Evolutionary conservation across 2,329 filamentous ascomycete species (phyloP), one percentile per base, ranked within the genome.

Genomic region (Piedraia hortae): DNA sequence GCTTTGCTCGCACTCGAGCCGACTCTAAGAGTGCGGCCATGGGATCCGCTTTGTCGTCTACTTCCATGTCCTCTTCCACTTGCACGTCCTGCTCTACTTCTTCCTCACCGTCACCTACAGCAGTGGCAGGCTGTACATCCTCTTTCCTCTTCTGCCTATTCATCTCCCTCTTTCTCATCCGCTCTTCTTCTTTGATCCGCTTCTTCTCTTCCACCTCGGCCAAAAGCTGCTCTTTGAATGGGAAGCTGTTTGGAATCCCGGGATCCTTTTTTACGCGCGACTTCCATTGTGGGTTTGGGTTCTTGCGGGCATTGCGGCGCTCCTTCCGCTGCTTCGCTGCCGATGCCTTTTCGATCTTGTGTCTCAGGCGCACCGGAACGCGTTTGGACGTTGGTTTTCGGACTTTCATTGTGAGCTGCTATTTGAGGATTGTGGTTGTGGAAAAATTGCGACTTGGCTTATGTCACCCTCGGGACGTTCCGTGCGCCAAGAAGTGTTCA

Each of bases 221-320:
- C 15, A 97, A 60, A 13, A 97, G 62, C 55, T 72, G 80, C 46
- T 91, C 80, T 54, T 97, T 97, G 58, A 85, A 91, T 1, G 85
- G 85, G 51, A 91, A 97, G 16, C 91, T 52, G 42, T 93, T 97
- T 18, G 85, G 85, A 30, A 97, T 91, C 21, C 85, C 85, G 12
- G 82, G 85, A 39, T 97, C 85, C 54, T 93, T 97, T 62, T 91
- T 93, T 34, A 90, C 45, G 46, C 78, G 74, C 27, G 77, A 80
- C 35, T 73, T 66, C 78, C 85, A 93, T 74, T 90, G 66, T 15
- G 85, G 82, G 46, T 91, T 90, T 15, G 85, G 82, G 46, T 91
- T 90, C 63, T 89, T 78, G 55, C 90, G 93, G 25, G 72, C 77
- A 25, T 66, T 56, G 56, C 90, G 93, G 42, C 67, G 70, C 29